Evolutionary conservation across 768 basidiomycete genomes (phyloP).

Genomic region (Russula lepida): DNA sequence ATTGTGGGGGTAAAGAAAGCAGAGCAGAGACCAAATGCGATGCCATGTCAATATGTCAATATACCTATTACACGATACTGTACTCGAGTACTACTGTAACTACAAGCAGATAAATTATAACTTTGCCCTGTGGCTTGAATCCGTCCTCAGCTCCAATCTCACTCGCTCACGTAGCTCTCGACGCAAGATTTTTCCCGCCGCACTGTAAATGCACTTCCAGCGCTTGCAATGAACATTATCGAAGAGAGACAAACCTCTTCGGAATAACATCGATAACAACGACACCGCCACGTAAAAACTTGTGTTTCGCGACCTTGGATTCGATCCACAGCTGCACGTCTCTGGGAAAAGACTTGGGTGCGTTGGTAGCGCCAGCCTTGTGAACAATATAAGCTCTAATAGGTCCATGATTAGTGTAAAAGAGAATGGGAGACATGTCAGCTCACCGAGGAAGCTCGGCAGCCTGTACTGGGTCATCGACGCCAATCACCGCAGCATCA

Average conservation of each 20-base stretch:
- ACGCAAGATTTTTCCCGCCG: conserved; percentile 82
- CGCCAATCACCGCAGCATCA: conserved; percentile 76
- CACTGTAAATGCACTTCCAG: conserved; percentile 34
- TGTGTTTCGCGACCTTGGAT: conserved; percentile 64
- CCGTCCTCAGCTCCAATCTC: conserved; percentile 37
- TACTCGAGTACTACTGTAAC: not conserved
- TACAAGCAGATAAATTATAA: not conserved
- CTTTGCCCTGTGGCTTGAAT: conserved; percentile 5
- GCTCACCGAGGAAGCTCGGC: conserved; percentile 73
- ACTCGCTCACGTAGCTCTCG: conserved; percentile 65
- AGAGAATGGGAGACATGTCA: no score
- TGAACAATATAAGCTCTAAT: conserved; percentile 60
- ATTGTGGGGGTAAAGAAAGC: no score
- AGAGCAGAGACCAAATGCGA: no score
- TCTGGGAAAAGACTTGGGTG: conserved; percentile 37
- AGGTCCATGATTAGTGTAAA: not conserved
- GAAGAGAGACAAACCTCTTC: conserved; percentile 43
- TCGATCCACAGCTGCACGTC: conserved; percentile 60
- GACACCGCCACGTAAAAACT: conserved; percentile 68
- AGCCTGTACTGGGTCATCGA: conserved; percentile 54
- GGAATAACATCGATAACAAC: conserved; percentile 55
- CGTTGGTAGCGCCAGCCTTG: conserved; percentile 28
- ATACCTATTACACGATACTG: no score
- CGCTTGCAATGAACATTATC: not conserved
- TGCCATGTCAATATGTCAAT: no score